A percentile compares a stretch with the other conserved stretches of the same genome.
Evolutionary conservation across 2,329 filamentous ascomycete genomes (phyloP).

Genomic region (Pseudogymnoascus sp.): DNA sequence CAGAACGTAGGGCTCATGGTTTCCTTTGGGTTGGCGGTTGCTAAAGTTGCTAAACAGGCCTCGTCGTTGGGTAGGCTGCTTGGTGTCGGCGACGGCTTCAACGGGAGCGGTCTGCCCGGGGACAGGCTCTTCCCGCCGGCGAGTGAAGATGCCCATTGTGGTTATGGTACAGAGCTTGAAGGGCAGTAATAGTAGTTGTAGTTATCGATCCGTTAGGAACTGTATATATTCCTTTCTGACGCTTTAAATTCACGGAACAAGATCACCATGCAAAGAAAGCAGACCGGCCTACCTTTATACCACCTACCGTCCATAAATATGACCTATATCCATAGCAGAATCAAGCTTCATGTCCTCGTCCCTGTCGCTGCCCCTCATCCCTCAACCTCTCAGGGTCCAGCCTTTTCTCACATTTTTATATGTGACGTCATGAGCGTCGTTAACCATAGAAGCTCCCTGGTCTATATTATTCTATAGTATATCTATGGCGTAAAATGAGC

Average conservation of each 20-base stretch:
- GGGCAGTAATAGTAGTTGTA: neutral
- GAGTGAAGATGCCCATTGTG: slow-evolving; percentile 20
- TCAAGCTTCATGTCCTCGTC: neutral
- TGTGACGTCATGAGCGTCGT: neutral
- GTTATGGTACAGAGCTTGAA: neutral
- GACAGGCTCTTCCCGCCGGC: slow-evolving; percentile 9
- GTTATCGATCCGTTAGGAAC: neutral
- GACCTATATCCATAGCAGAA: neutral
- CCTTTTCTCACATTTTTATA: neutral
- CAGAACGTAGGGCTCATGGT: neutral
- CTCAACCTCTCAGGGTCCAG: neutral
- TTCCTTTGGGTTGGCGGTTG: neutral
- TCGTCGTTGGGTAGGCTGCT: neutral
- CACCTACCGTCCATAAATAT: neutral
- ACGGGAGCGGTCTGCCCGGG: neutral
- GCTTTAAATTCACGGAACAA: neutral
- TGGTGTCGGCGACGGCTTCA: slow-evolving; percentile 2
- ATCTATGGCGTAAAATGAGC: neutral
- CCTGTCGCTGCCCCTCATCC: neutral
- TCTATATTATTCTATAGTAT: neutral
- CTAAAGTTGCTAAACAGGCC: neutral
- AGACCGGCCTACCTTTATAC: neutral
- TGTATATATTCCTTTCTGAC: neutral
- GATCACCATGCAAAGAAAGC: neutral
- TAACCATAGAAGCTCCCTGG: neutral